phyloP scores from a whole-genome alignment of 306 rosid species.

The Bauhinia variegata region DNA sequence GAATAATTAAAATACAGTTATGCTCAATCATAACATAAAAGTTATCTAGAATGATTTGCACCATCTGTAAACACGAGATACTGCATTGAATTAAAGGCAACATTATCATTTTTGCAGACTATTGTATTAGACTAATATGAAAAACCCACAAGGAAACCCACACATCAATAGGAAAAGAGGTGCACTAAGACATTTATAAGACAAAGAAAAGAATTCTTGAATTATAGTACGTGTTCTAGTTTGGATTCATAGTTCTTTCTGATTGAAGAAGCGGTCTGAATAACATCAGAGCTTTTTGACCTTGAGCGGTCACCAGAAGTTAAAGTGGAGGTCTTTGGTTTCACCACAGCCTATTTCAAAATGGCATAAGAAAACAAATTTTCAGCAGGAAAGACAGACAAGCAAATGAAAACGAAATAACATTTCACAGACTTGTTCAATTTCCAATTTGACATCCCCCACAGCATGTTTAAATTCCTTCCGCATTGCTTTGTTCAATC shows the following conservation, averaged over 20 bases:
- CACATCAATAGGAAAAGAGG: slow-evolving; percentile 9
- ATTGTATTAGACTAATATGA: neutral
- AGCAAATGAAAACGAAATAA: slow-evolving; percentile 32
- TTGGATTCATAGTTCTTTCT: slow-evolving; percentile 69
- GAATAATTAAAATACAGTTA: neutral
- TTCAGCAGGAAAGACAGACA: slow-evolving; percentile 27
- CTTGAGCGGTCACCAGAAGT: slow-evolving; percentile 43
- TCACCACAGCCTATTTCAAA: slow-evolving; percentile 55
- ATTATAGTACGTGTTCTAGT: slow-evolving; percentile 71
- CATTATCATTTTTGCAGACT: neutral
- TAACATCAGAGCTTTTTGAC: slow-evolving; percentile 54
- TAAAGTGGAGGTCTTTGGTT: slow-evolving; percentile 54
- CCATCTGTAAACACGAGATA: neutral
- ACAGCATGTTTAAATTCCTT: slow-evolving; percentile 68
- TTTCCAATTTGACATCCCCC: slow-evolving; percentile 62
- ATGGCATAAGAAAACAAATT: slow-evolving; percentile 24
- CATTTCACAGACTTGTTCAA: slow-evolving; percentile 59
- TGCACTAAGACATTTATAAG: neutral
- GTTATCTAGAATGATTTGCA: neutral
- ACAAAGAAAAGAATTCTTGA: slow-evolving; percentile 7
- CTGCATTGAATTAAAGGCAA: neutral
- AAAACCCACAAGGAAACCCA: neutral
- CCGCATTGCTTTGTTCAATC: slow-evolving; percentile 58
- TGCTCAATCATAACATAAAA: neutral
- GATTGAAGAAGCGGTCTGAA: slow-evolving; percentile 57